These are phyloP conservation scores for Babesia bigemina DNA, from an alignment of 169 alveolate genomes.

Conservation along the genomic window DNA sequence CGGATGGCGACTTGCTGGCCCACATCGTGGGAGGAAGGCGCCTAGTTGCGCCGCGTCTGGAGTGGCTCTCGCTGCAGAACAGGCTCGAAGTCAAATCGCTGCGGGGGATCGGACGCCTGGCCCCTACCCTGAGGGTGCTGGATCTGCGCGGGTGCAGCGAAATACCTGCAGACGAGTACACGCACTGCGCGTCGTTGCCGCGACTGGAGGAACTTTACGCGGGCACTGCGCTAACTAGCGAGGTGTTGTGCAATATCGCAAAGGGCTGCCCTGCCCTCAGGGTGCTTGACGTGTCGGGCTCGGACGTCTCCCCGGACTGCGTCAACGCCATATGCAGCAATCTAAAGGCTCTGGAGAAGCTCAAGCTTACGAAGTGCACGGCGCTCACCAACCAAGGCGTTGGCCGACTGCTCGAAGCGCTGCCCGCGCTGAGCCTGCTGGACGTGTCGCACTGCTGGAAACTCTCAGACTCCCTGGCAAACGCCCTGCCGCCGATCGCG, in stretches of 20 bases:
- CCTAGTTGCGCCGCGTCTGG: constrained; percentile 10
- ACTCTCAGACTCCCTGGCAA: constrained; percentile 41
- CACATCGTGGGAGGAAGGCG: background rate
- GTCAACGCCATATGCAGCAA: constrained; percentile 27
- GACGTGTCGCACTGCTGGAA: constrained; percentile 72
- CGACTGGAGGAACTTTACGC: constrained; percentile 34
- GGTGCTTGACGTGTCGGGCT: constrained; percentile 57
- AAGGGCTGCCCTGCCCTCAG: constrained; percentile 28
- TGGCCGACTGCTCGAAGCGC: background rate
- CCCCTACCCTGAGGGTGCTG: constrained; percentile 20
- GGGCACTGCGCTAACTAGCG: constrained; percentile 19
- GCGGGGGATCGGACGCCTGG: constrained; percentile 18
- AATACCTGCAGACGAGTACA: constrained; percentile 37
- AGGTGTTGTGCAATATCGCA: constrained; percentile 15
- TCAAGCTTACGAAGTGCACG: constrained; percentile 58
- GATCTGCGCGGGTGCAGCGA: constrained; percentile 60
- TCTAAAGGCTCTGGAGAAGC: constrained; percentile 29
- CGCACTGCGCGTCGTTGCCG: background rate
- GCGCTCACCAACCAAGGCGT: constrained; percentile 36
- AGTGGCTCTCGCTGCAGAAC: constrained; percentile 32
- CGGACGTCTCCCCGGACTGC: constrained; percentile 23
- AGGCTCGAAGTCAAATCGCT: constrained; percentile 19
- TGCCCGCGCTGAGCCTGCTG: constrained; percentile 44
- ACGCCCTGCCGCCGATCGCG: constrained; percentile 20
- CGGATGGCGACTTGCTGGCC: background rate